phyloP scores from a whole-genome alignment of 257 asterid genomes.

The Osmanthus fragrans region DNA sequence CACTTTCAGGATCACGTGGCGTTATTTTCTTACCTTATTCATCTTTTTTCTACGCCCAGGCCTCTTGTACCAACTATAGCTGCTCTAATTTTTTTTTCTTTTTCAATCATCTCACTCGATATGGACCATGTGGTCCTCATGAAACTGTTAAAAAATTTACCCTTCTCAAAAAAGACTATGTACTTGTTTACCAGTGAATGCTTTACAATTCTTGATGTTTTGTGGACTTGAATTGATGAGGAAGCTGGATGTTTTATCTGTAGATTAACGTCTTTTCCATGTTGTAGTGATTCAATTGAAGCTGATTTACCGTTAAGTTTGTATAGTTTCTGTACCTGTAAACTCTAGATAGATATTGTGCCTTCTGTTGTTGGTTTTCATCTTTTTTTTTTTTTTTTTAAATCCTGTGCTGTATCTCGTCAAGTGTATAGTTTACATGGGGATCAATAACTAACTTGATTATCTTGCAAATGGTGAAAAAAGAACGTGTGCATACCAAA shows the following conservation, averaged over 20 bases:
- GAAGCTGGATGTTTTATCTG: neutral
- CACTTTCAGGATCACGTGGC: neutral
- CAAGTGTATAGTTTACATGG: neutral
- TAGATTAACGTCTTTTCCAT: neutral
- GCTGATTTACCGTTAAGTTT: neutral
- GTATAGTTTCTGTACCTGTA: neutral
- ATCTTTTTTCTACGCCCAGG: neutral
- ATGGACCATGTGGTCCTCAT: neutral
- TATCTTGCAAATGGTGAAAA: neutral
- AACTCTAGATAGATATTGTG: neutral
- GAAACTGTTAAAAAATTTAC: neutral
- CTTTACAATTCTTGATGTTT: neutral
- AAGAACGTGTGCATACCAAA: neutral
- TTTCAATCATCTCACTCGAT: neutral
- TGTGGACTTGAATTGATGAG: neutral
- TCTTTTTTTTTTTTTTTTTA: neutral
- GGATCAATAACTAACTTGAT: neutral
- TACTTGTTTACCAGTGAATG: neutral
- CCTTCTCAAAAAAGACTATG: neutral
- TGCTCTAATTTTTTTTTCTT: neutral
- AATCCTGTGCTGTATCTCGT: neutral
- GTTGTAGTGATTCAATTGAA: neutral
- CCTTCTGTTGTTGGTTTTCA: neutral
- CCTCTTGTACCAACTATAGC: neutral
- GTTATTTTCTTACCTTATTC: neutral